Conservation (phyloP, 495 filamentous ascomycete species). For the Lophiotrema nucula region DNA sequence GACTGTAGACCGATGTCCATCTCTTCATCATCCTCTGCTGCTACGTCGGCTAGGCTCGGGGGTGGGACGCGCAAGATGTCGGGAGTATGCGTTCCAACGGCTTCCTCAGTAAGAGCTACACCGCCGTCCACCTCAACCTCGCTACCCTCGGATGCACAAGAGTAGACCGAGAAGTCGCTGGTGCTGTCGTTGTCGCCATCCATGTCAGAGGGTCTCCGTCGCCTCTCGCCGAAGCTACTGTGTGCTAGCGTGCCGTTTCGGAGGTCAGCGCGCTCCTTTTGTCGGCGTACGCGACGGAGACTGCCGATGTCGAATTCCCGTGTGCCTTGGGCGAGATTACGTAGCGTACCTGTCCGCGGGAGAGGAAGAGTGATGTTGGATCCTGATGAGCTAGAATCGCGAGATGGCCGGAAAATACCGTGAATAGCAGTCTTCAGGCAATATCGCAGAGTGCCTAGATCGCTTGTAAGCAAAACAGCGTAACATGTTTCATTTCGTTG, state of each 20-base stretch:
- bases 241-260: neutral
- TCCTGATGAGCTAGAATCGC: conserved; percentile 8
- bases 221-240: neutral
- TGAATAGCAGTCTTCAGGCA: conserved; percentile 27
- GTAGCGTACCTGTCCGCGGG: conserved; percentile 16
- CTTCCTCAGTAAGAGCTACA: conserved; percentile 61
- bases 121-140: conserved; percentile 50
- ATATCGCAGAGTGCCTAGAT: conserved; percentile 4
- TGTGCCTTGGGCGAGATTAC: neutral
- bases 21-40: neutral
- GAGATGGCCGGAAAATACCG: conserved; percentile 12
- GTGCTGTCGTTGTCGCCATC: conserved; percentile 16
- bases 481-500: too few relatives aligned
- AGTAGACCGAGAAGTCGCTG: conserved; percentile 25
- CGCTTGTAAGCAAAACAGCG: too few relatives aligned
- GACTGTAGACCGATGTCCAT: neutral
- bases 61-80: conserved; percentile 45
- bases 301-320: conserved; percentile 25
- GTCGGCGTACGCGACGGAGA: conserved; percentile 16
- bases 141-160: conserved; percentile 17
- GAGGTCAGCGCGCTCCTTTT: conserved; percentile 21
- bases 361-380: conserved; percentile 33
- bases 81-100: conserved; percentile 49
- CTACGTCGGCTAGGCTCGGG: neutral
- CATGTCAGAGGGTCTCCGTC: too few relatives aligned